These are phyloP conservation scores for Amylostereum areolatum DNA, from an alignment of 1,284 basidiomycete genomes.

Conservation along the genomic window DNA sequence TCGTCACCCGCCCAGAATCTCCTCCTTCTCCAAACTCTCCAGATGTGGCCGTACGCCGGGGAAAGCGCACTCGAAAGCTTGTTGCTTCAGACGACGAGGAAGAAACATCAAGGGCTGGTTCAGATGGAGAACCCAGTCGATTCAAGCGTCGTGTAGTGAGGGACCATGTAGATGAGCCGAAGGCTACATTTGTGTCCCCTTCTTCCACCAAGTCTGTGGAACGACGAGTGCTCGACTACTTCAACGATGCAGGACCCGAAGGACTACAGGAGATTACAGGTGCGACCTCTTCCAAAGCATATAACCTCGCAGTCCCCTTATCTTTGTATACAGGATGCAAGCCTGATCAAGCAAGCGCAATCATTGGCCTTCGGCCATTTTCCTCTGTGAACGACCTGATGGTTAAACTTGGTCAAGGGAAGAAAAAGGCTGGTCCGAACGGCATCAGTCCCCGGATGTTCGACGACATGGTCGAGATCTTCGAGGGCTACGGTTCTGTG, in stretches of 20 bases:
- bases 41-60: constrained; percentile 30
- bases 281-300: constrained; percentile 27
- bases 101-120: constrained; percentile 32
- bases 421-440: constrained; percentile 71
- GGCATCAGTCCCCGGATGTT: constrained; percentile 90
- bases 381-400: constrained; percentile 73
- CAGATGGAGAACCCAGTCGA: constrained; percentile 11
- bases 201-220: neutral
- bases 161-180: constrained; percentile 28
- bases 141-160: constrained; percentile 11
- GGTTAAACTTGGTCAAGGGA: constrained; percentile 72
- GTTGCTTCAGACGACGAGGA: constrained; percentile 66
- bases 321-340: constrained; percentile 63
- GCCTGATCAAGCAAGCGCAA: constrained; percentile 74
- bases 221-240: constrained; percentile 68
- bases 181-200: neutral
- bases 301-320: constrained; percentile 11
- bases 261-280: constrained; percentile 88
- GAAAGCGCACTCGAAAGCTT: constrained; percentile 49
- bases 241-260: constrained; percentile 73
- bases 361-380: constrained; percentile 83
- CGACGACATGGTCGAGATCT: constrained; percentile 85
- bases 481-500: constrained; percentile 87
- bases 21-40: constrained; percentile 39
- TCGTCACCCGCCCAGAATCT: constrained; percentile 24